phyloP scores from a whole-genome alignment of 2,329 filamentous ascomycete species.

The Scedosporium minutisporum region DNA sequence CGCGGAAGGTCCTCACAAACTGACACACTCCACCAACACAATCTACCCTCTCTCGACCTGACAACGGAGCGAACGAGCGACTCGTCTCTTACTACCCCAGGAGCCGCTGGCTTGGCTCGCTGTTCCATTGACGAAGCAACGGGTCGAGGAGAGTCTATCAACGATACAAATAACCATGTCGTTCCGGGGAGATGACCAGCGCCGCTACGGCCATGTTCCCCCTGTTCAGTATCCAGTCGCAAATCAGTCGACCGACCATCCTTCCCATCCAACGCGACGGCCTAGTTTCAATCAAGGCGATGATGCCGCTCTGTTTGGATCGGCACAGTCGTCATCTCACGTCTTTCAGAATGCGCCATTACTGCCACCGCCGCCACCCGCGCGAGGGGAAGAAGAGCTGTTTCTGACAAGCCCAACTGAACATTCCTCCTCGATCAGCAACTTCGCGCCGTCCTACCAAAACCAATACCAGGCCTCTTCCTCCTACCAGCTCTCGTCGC shows the following conservation, averaged over 20 bases:
- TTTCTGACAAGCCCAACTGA: constrained; percentile 46
- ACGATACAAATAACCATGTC: constrained; percentile 36
- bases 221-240: constrained; percentile 54
- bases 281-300: constrained; percentile 71
- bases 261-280: constrained; percentile 27
- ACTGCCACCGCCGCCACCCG: constrained; percentile 2
- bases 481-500: constrained; percentile 25
- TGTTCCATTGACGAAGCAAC: not conserved
- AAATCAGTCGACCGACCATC: constrained; percentile 18
- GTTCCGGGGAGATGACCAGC: constrained; percentile 52
- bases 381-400: constrained; percentile 46
- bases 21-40: not conserved
- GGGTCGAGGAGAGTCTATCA: not conserved
- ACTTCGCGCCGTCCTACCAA: constrained; percentile 2
- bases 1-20: not conserved
- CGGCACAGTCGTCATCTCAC: constrained; percentile 18
- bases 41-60: not conserved
- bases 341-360: constrained; percentile 6
- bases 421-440: constrained; percentile 14
- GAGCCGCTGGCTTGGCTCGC: not conserved
- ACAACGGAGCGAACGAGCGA: not conserved
- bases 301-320: constrained; percentile 46
- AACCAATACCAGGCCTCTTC: constrained; percentile 2
- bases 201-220: constrained; percentile 57
- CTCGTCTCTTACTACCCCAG: not conserved